Evolutionary conservation across 2,329 filamentous ascomycete species (phyloP), one percentile per base, ranked within the genome.

Genomic region (Zymoseptoria ardabiliae): DNA sequence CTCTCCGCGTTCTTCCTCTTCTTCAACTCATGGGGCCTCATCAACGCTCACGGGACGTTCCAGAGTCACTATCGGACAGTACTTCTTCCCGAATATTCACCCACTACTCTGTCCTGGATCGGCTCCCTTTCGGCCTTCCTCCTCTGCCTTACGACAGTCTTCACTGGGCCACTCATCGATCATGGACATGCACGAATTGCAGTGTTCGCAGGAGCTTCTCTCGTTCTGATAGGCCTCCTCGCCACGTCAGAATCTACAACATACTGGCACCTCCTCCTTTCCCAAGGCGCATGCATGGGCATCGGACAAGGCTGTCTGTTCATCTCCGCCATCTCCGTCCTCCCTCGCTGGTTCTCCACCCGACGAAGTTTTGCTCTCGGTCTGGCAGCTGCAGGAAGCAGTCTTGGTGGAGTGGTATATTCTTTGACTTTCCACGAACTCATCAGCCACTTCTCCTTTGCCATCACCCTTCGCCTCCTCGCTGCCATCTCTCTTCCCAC

Each of bases 321-420:
- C 70, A 81, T 85, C 48, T 82, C 86, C 0, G 77, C 80, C 48
- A 77, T 90, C 20, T 82, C 86, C 1, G 79, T 87, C 1, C 73
- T 89, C 1, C 81, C 85, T 3, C 85, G 85, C 4, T 89, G 88
- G 65, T 88, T 88, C 66, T 75, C 75, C 25, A 75, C 74, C 51
- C 78, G 75, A 61, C 76, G 82, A 56, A 78, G 78, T 0, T 72
- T 88, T 25, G 84, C 83, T 3, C 78, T 85, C 21, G 82, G 83
- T 1, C 66, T 86, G 3, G 80, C 81, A 2, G 82, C 84, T 2
- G 79, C 78, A 5, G 85, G 85, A 1, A 82, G 80, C 48, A 81
- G 79, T 10, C 73, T 62, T 8, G 61, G 59, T 11, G 61, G 76
- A 6, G 57, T 25, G 65, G 78, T 82, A 60, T 78, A 78, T 53